Conservation (phyloP, 2,329 filamentous ascomycete genomes). For the Didymella lethalis region DNA sequence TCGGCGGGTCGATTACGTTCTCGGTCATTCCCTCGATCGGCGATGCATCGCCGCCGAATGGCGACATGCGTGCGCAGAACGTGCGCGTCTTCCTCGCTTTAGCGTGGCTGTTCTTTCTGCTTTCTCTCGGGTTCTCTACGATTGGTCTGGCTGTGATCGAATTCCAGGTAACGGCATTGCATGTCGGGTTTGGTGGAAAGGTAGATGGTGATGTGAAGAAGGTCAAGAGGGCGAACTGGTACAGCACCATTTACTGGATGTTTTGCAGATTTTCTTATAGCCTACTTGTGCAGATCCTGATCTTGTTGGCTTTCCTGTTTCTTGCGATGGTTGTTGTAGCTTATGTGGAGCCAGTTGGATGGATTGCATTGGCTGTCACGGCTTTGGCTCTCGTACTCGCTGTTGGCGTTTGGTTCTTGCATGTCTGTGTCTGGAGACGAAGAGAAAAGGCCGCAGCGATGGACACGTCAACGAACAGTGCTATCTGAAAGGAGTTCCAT, state of each 20-base stretch:
- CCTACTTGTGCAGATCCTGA: not conserved
- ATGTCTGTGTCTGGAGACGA: not conserved
- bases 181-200: not conserved
- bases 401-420: not conserved
- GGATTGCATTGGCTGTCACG: not conserved
- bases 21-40: not conserved
- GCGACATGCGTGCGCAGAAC: not conserved
- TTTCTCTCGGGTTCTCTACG: not conserved
- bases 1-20: not conserved
- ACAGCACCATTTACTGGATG: not conserved
- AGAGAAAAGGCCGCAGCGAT: too few relatives aligned
- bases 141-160: not conserved
- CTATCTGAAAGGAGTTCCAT: too few relatives aligned
- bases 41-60: not conserved
- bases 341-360: not conserved
- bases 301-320: not conserved
- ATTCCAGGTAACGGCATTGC: not conserved
- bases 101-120: not conserved
- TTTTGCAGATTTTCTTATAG: not conserved
- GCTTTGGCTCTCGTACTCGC: not conserved
- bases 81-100: not conserved
- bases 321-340: not conserved
- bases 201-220: not conserved
- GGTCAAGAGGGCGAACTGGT: not conserved
- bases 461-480: too few relatives aligned